Conservation (phyloP, 768 basidiomycete genomes). For the Tricholoma furcatifolium region DNA sequence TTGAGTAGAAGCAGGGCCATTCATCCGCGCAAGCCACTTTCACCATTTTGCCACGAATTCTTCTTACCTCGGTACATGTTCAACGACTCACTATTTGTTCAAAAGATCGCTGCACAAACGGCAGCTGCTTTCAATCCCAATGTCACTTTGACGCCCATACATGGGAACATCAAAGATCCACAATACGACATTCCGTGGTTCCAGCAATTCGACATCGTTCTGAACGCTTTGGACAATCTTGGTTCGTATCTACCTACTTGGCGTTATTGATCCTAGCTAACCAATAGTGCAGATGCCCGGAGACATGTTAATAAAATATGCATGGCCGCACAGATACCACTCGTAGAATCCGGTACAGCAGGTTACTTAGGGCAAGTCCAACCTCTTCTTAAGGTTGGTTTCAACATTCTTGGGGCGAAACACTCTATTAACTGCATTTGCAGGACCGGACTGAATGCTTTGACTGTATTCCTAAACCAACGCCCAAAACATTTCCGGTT, state of each 20-base stretch:
- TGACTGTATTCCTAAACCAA: slow-evolving; percentile 91
- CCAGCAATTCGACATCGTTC: slow-evolving; percentile 82
- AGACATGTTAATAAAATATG: slow-evolving; percentile 98
- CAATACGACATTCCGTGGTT: slow-evolving; percentile 93
- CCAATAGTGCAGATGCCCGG: slow-evolving; percentile 66
- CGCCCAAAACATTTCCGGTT: slow-evolving; percentile 93
- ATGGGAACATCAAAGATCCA: slow-evolving; percentile 93
- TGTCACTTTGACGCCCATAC: slow-evolving; percentile 83
- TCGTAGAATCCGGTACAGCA: slow-evolving; percentile 96
- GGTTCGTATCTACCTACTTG: slow-evolving; percentile 47
- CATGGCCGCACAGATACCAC: slow-evolving; percentile 84
- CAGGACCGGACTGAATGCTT: slow-evolving; percentile 93
- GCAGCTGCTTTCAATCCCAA: slow-evolving; percentile 86
- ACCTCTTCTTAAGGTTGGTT: slow-evolving; percentile 77
- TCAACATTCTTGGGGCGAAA: neutral
- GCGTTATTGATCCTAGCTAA: neutral
- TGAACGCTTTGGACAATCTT: slow-evolving; percentile 96
- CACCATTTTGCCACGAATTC: too few relatives aligned
- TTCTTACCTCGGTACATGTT: too few relatives aligned
- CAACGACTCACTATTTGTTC: slow-evolving; percentile 1
- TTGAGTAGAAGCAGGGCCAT: too few relatives aligned
- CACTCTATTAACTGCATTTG: neutral
- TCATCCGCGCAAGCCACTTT: too few relatives aligned
- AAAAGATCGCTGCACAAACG: slow-evolving; percentile 78
- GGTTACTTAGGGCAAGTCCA: slow-evolving; percentile 98